Evolutionary conservation across 176 grass and related monocot genomes (phyloP).

Genomic region (Oryza longistaminata): DNA sequence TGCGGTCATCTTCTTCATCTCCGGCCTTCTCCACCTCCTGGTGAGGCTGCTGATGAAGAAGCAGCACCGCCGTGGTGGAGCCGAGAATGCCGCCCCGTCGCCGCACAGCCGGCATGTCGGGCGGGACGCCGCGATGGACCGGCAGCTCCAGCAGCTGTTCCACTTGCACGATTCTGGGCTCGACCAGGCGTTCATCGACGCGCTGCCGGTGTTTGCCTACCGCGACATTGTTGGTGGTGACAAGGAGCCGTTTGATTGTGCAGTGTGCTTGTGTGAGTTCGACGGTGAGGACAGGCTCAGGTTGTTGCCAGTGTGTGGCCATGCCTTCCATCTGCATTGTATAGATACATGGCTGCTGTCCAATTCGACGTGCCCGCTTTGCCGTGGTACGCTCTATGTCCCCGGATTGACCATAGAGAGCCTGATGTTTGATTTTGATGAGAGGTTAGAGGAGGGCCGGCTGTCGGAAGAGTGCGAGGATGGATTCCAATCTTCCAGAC

Average conservation of each 20-base stretch:
- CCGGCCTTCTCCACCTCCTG: constrained; percentile 86
- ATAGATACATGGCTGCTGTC: constrained; percentile 95
- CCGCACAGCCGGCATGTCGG: not conserved
- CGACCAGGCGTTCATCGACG: constrained; percentile 88
- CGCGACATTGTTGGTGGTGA: constrained; percentile 62
- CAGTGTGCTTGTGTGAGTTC: constrained; percentile 89
- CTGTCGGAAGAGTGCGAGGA: constrained; percentile 40
- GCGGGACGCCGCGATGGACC: constrained; percentile 62
- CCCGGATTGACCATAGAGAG: constrained; percentile 45
- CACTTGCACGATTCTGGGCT: constrained; percentile 88
- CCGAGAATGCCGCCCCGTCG: not conserved
- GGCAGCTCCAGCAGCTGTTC: constrained; percentile 94
- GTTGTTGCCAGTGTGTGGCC: constrained; percentile 75
- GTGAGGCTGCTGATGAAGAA: constrained; percentile 78
- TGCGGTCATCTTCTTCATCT: constrained; percentile 90
- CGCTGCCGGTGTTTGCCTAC: constrained; percentile 86
- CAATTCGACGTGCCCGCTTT: constrained; percentile 95
- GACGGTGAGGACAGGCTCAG: constrained; percentile 63
- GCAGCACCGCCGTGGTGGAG: constrained; percentile 37
- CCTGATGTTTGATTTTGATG: constrained; percentile 57
- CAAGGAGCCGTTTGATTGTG: constrained; percentile 96
- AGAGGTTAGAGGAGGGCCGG: constrained; percentile 51
- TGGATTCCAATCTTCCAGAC: constrained; percentile 14
- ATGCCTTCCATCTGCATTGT: constrained; percentile 86
- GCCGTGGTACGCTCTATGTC: constrained; percentile 64